A percentile compares a stretch with the other conserved stretches of the same genome.
Evolutionary conservation across 768 basidiomycete species (phyloP).

Genomic region (Phaeotremella skinneri): DNA sequence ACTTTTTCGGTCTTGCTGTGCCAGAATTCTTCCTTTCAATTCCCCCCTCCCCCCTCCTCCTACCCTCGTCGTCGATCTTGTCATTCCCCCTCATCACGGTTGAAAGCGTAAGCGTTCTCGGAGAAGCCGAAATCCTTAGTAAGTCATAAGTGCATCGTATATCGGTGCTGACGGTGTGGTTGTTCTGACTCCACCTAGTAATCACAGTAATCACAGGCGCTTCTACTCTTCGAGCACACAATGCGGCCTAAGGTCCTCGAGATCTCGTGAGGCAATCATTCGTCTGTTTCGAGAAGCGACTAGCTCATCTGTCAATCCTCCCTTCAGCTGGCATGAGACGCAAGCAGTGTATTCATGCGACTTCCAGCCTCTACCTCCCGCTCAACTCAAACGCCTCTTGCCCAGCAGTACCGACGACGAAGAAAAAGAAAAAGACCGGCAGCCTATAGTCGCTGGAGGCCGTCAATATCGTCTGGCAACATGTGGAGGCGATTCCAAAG

Average conservation of each 20-base stretch:
- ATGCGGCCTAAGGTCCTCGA: slow-evolving; percentile 51
- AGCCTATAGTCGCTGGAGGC: slow-evolving; percentile 23
- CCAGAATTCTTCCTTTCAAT: slow-evolving; percentile 1
- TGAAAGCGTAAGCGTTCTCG: too few species aligned
- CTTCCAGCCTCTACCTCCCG: slow-evolving; percentile 77
- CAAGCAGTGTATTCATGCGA: slow-evolving; percentile 79
- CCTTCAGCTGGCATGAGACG: slow-evolving; percentile 50
- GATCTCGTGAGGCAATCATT: slow-evolving; percentile 41
- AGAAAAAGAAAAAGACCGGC: slow-evolving; percentile 16
- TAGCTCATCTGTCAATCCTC: too few species aligned
- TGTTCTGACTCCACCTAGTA: not conserved
- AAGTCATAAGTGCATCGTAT: too few species aligned
- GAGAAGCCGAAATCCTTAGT: too few species aligned
- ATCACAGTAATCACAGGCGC: not conserved
- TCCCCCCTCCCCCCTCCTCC: not conserved
- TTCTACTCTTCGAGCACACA: not conserved
- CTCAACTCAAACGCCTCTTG: slow-evolving; percentile 52
- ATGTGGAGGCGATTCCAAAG: slow-evolving; percentile 93
- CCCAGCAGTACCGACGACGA: slow-evolving; percentile 25
- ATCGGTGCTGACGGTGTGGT: too few species aligned
- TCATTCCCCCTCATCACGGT: too few species aligned
- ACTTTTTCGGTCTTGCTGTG: too few species aligned
- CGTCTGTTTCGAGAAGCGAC: not conserved
- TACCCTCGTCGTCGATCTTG: too few species aligned
- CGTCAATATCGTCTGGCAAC: slow-evolving; percentile 88